Conservation (phyloP, 192 early-diverging fungal species). For the Chytriomyces confervae region DNA sequence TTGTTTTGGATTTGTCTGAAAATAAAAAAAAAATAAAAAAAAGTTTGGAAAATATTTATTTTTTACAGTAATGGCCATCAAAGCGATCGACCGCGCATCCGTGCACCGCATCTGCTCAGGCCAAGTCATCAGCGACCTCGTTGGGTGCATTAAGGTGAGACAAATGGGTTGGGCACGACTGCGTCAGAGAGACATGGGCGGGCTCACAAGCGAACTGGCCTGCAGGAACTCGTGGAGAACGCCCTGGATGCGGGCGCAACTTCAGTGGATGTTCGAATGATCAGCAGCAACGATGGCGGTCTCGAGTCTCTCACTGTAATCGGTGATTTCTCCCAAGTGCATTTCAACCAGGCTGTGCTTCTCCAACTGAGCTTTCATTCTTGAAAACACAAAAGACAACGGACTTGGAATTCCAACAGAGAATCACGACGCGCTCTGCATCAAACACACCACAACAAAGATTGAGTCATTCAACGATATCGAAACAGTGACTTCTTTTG, state of each 20-base stretch:
- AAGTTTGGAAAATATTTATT: too few species aligned
- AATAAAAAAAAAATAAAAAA: conserved; percentile 1
- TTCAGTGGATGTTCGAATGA: conserved; percentile 79
- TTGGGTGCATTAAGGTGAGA: conserved; percentile 70
- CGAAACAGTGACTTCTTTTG: conserved; percentile 78
- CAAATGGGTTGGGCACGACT: neutral
- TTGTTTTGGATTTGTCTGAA: neutral
- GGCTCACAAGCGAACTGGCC: neutral
- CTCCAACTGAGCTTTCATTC: conserved; percentile 1
- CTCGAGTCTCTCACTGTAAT: conserved; percentile 73
- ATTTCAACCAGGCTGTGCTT: neutral
- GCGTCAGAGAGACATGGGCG: neutral
- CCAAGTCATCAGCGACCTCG: conserved; percentile 86
- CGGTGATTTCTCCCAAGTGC: conserved; percentile 7
- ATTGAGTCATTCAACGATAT: conserved; percentile 79
- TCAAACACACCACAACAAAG: conserved; percentile 93
- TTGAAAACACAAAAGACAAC: conserved; percentile 67
- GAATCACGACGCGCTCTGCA: conserved; percentile 73
- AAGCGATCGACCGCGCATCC: conserved; percentile 44
- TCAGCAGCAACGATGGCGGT: conserved; percentile 66
- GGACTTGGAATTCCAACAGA: conserved; percentile 75
- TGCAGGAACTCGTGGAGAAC: conserved; percentile 93
- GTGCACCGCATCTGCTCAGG: conserved; percentile 81
- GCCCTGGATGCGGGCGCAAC: conserved; percentile 87
- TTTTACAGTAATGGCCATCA: conserved; percentile 13